Evolutionary conservation across 768 basidiomycete genomes (phyloP), one percentile per base, ranked within the genome.

Genomic region (Cystobasidium tubakii): DNA sequence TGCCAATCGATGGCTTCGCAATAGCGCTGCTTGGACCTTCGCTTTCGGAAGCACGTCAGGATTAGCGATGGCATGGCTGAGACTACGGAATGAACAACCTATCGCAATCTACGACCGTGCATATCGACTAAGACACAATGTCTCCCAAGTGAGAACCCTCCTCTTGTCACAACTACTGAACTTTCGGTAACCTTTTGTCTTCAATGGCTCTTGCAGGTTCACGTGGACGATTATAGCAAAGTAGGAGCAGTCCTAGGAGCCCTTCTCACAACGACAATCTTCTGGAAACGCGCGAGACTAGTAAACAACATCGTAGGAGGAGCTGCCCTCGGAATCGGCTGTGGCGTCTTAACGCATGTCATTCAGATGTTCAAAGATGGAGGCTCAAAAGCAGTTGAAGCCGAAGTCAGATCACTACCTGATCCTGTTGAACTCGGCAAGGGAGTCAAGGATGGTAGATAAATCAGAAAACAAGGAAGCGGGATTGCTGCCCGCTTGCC

Each of bases 101-200:
- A 71, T 71, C 21, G 69, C 69, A 9, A 71, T 71, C n/a, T 71
- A 57, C 33, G 69, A 71, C 69, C 27, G 69, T 21, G 69, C 69
- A 29, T 71, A 31, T 27, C 23, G 69, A 27, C 53, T 71, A 19
- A 9, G 55, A 55, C 53, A 55, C 42, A 71, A 44, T 44, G 53
- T 21, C 10, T 27, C 69, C 1, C 69, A 71, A 34, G 69, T 71
- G 15, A 21, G 23, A 44, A 25, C 31, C n/a, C n/a, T n/a, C n/a
- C n/a, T n/a, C n/a, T n/a, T n/a, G n/a, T n/a, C n/a, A n/a, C n/a
- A n/a, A n/a, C 9, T 63, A 10, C 29, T 46, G 21, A 46, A 23
- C 57, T 34, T 60, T 29, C 57, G 27, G 6, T 25, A 29, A 67
- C 2, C 29, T 23, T 54, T 10, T 10, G 6, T 19, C 33, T 2